Evolutionary conservation across 208 protist genomes (phyloP).

Genomic region (Naegleria fowleri): DNA sequence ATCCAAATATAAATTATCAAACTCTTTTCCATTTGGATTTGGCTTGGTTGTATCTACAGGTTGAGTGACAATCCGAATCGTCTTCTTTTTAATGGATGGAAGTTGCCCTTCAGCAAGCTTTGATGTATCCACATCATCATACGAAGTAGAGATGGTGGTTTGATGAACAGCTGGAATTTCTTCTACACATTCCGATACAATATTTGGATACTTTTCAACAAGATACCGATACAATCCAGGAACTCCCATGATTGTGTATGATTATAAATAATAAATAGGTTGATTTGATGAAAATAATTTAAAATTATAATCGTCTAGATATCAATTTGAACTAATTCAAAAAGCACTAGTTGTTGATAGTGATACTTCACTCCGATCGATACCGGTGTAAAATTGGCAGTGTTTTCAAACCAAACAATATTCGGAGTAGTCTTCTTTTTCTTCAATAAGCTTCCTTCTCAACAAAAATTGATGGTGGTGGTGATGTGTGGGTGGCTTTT

Average conservation of each 20-base stretch:
- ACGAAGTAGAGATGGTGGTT: not conserved
- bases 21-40: conserved; percentile 80
- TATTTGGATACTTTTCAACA: conserved; percentile 86
- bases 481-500: too few relatives aligned
- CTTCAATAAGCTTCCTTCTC: too few relatives aligned
- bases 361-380: too few relatives aligned
- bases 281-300: not conserved
- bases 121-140: conserved; percentile 27
- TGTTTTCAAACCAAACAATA: too few relatives aligned
- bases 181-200: conserved; percentile 75
- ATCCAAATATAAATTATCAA: conserved; percentile 99
- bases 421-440: too few relatives aligned
- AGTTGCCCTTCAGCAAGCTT: not conserved
- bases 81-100: not conserved
- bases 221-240: conserved; percentile 95
- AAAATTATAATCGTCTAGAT: not conserved
- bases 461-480: too few relatives aligned
- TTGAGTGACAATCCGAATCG: conserved; percentile 42
- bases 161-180: conserved; percentile 56
- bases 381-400: too few relatives aligned
- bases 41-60: conserved; percentile 42
- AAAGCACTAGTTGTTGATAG: too few relatives aligned
- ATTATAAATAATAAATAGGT: not conserved
- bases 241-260: conserved; percentile 67
- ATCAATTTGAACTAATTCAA: too few relatives aligned